phyloP scores from a whole-genome alignment of 2,329 filamentous ascomycete species.

The Microdochium paspali region DNA sequence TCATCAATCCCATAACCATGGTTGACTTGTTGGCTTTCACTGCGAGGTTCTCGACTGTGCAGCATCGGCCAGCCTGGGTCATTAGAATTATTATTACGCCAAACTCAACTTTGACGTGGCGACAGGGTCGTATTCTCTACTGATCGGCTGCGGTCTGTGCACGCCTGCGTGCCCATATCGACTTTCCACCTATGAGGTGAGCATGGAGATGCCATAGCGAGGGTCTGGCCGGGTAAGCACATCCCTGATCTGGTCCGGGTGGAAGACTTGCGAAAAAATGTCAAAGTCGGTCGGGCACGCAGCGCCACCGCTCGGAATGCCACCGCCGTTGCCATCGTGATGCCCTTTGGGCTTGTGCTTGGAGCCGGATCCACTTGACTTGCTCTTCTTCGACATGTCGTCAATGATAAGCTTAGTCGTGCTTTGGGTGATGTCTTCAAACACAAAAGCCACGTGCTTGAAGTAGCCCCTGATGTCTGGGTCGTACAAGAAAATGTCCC shows the following conservation, averaged over 20 bases:
- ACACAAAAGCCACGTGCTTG: slow-evolving; percentile 52
- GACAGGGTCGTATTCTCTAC: too few relatives aligned
- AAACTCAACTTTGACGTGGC: too few relatives aligned
- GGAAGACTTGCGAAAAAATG: slow-evolving; percentile 46
- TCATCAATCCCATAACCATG: too few relatives aligned
- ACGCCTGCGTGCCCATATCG: not conserved
- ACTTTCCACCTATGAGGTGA: slow-evolving; percentile 24
- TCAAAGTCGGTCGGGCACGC: slow-evolving; percentile 32
- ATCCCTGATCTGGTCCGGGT: slow-evolving; percentile 35
- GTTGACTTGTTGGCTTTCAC: too few relatives aligned
- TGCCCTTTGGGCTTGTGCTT: slow-evolving; percentile 21
- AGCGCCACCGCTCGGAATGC: slow-evolving; percentile 5
- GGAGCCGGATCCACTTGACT: slow-evolving; percentile 8
- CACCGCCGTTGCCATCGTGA: slow-evolving; percentile 18
- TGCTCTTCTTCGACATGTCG: slow-evolving; percentile 43
- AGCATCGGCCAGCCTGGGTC: too few relatives aligned
- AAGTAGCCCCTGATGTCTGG: slow-evolving; percentile 54
- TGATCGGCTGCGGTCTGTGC: too few relatives aligned
- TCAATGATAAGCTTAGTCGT: slow-evolving; percentile 43
- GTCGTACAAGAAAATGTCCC: slow-evolving; percentile 54
- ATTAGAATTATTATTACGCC: too few relatives aligned
- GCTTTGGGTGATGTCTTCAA: slow-evolving; percentile 47
- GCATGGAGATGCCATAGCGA: slow-evolving; percentile 43
- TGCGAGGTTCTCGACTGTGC: too few relatives aligned
- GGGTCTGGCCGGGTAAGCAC: slow-evolving; percentile 43